Evolutionary conservation across 75 land plant species (phyloP).

Genomic region (Ceratopteris richardii): DNA sequence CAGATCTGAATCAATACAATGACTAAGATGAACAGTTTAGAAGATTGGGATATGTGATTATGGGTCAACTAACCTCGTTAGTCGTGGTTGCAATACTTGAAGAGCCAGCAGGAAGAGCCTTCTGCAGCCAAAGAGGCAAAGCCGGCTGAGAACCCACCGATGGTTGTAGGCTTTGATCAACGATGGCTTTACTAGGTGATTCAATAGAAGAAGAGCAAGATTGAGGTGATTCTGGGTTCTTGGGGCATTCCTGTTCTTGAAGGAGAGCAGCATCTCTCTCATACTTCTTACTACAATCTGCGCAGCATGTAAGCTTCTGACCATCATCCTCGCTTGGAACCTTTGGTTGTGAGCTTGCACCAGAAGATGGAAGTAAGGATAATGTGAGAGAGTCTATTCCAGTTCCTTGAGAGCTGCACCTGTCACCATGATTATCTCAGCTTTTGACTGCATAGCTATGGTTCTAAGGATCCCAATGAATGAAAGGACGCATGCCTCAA

Average conservation of each 20-base stretch:
- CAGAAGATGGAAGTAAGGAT: not conserved
- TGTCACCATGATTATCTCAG: not conserved
- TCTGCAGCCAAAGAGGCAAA: slow-evolving; percentile 50
- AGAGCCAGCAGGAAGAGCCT: slow-evolving; percentile 9
- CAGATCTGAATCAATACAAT: too few relatives aligned
- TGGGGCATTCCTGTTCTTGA: slow-evolving; percentile 31
- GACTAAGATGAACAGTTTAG: too few relatives aligned
- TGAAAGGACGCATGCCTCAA: not conserved
- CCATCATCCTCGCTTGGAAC: not conserved
- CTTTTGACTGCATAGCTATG: not conserved
- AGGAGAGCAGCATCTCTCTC: slow-evolving; percentile 40
- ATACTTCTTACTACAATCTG: slow-evolving; percentile 50
- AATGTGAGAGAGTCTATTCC: slow-evolving; percentile 1
- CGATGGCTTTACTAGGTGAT: not conserved
- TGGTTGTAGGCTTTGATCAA: not conserved
- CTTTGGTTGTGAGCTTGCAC: not conserved
- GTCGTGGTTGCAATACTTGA: too few relatives aligned
- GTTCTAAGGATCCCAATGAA: not conserved
- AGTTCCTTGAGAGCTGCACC: not conserved
- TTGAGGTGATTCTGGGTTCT: slow-evolving; percentile 12
- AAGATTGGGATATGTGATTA: too few relatives aligned
- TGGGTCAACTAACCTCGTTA: too few relatives aligned
- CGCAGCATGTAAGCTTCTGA: slow-evolving; percentile 33
- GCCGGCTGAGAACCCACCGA: not conserved
- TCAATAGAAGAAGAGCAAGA: slow-evolving; percentile 22